Percentiles rank a stretch among this genome's conserved stretches.
These are phyloP conservation scores for Leptomonas seymouri DNA, from an alignment of 208 protist species.

Conservation along the genomic window DNA sequence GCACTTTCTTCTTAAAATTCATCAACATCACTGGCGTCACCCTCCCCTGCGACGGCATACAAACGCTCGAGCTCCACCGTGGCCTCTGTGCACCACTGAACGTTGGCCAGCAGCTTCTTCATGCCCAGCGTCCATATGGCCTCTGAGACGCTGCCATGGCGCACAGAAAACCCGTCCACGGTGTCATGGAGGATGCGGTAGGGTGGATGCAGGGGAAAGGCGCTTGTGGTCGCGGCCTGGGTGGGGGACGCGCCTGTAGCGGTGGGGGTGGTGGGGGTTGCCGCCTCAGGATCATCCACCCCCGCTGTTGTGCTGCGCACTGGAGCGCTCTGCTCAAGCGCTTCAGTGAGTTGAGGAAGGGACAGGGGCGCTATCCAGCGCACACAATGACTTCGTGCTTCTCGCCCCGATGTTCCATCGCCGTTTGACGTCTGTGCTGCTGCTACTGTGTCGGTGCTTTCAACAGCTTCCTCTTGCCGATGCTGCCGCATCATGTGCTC, in stretches of 20 bases:
- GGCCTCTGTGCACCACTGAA: constrained; percentile 78
- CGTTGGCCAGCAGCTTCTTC: constrained; percentile 76
- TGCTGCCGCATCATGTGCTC: constrained; percentile 15
- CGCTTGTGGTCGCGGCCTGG: not conserved
- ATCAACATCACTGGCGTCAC: not conserved
- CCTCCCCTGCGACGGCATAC: constrained; percentile 19
- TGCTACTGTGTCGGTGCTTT: not conserved
- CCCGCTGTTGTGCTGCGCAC: not conserved
- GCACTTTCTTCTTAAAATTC: not conserved
- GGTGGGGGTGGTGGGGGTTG: not conserved
- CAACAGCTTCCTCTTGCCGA: not conserved
- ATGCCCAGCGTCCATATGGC: constrained; percentile 78
- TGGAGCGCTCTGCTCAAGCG: not conserved
- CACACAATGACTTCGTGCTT: not conserved
- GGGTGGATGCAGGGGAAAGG: constrained; percentile 41
- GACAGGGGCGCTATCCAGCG: constrained; percentile 1
- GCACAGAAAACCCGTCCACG: constrained; percentile 68
- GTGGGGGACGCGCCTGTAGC: not conserved
- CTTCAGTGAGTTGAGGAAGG: constrained; percentile 10
- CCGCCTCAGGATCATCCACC: too few species aligned
- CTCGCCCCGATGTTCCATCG: not conserved
- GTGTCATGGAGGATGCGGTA: constrained; percentile 46
- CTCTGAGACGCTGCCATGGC: constrained; percentile 60
- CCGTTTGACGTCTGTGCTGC: not conserved
- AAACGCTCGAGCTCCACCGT: constrained; percentile 59